A percentile compares a stretch with the other conserved stretches of the same genome.
These are phyloP conservation scores for Abelmoschus esculentus DNA, from an alignment of 345 rosid genomes.

Conservation along the genomic window DNA sequence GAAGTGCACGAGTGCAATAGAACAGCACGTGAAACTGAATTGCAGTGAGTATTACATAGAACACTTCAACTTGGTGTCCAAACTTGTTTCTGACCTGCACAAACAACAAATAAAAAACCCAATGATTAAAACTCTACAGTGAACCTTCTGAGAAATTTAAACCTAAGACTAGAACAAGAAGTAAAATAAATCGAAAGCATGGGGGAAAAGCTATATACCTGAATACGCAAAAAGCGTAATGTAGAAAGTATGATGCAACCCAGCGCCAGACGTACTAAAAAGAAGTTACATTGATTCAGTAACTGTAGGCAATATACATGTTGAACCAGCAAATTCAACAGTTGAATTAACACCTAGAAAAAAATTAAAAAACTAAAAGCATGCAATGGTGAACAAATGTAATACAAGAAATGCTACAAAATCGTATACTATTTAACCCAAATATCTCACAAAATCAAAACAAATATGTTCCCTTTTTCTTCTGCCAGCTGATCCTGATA, in stretches of 20 bases:
- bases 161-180: neutral
- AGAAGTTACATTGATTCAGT: slow-evolving; percentile 14
- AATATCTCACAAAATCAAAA: neutral
- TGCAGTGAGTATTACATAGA: slow-evolving; percentile 72
- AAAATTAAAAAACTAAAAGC: too few species aligned
- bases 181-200: neutral
- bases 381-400: neutral
- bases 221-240: slow-evolving; percentile 72
- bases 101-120: slow-evolving; percentile 16
- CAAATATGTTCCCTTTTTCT: neutral
- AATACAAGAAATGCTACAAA: neutral
- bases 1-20: slow-evolving; percentile 91
- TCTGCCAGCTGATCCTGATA: neutral
- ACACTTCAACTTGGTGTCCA: slow-evolving; percentile 89
- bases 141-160: neutral
- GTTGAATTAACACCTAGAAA: too few species aligned
- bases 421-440: neutral
- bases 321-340: too few species aligned
- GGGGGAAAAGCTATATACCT: slow-evolving; percentile 41
- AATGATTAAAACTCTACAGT: neutral
- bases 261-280: slow-evolving; percentile 69
- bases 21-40: slow-evolving; percentile 91
- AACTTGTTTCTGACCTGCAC: slow-evolving; percentile 66
- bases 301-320: neutral
- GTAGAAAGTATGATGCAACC: slow-evolving; percentile 66